Conservation (phyloP, 225 moss, liverwort and hornwort genomes). For the Physcomitrium patens region DNA sequence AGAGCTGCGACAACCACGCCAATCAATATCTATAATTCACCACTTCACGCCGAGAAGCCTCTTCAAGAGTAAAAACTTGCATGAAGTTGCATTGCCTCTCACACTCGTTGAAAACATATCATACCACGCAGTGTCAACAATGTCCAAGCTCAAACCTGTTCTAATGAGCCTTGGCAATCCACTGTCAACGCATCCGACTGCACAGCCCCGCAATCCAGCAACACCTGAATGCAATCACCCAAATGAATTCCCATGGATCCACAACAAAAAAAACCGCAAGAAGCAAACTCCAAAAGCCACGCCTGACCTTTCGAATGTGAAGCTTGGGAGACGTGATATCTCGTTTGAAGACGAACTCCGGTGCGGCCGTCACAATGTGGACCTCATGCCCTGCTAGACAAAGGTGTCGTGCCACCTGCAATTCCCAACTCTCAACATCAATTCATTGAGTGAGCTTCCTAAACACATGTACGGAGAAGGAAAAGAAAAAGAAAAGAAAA, state of each 20-base stretch:
- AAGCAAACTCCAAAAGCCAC: no score
- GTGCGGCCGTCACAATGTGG: slow-evolving; percentile 80
- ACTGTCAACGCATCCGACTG: slow-evolving; percentile 91
- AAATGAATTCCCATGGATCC: slow-evolving; percentile 10
- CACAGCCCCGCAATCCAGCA: slow-evolving; percentile 84
- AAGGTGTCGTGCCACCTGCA: slow-evolving; percentile 73
- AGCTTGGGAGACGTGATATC: slow-evolving; percentile 76
- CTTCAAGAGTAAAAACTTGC: no score
- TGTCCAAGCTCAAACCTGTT: slow-evolving; percentile 53
- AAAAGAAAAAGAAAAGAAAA: no score
- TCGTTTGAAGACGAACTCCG: slow-evolving; percentile 68
- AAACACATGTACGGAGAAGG: not conserved
- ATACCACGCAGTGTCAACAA: not conserved
- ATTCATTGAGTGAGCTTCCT: slow-evolving; percentile 11
- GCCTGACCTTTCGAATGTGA: slow-evolving; percentile 60
- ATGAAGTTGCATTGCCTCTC: slow-evolving; percentile 13
- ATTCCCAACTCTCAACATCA: slow-evolving; percentile 22
- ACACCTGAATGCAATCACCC: slow-evolving; percentile 47
- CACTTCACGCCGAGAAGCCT: no score
- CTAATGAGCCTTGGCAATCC: slow-evolving; percentile 75
- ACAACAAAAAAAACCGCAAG: not conserved
- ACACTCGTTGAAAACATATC: not conserved
- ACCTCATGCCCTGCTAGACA: slow-evolving; percentile 78
- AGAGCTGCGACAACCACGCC: not conserved
- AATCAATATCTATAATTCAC: not conserved